Percentiles rank a stretch among this genome's conserved stretches.
phyloP scores from a whole-genome alignment of 2,329 filamentous ascomycete genomes.

The Colletotrichum caudatum region DNA sequence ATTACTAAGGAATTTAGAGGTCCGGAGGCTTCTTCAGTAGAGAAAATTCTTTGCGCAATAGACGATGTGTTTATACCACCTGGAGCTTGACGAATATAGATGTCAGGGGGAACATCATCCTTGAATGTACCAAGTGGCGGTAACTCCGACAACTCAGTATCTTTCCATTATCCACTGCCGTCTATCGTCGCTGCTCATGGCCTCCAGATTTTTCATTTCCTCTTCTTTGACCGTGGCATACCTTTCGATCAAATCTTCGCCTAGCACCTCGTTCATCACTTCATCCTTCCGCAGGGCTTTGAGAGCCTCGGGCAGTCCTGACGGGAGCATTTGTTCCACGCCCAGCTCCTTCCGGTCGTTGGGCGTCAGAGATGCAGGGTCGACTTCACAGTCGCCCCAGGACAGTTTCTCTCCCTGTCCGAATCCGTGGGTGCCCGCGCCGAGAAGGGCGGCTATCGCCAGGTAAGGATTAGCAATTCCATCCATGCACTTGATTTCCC shows the following conservation, averaged over 20 bases:
- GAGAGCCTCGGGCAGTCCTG: conserved; percentile 66
- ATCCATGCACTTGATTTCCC: conserved; percentile 84
- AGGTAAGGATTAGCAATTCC: conserved; percentile 85
- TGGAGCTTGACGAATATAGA: not conserved
- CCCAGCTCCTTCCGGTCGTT: conserved; percentile 63
- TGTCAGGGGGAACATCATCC: not conserved
- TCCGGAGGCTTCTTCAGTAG: too few relatives aligned
- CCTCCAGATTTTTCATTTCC: conserved; percentile 64
- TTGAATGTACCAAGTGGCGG: too few relatives aligned
- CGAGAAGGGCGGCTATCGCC: conserved; percentile 70
- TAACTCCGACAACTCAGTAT: conserved; percentile 59
- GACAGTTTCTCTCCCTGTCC: conserved; percentile 52
- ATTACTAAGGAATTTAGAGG: too few relatives aligned
- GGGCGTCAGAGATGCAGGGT: conserved; percentile 63
- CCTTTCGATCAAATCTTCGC: conserved; percentile 63
- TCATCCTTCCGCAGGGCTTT: conserved; percentile 61
- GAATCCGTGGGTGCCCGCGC: conserved; percentile 70
- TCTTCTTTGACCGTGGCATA: conserved; percentile 70
- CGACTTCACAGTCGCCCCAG: conserved; percentile 65
- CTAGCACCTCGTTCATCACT: conserved; percentile 60
- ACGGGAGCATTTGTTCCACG: conserved; percentile 67
- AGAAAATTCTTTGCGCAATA: not conserved
- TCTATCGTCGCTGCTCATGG: conserved; percentile 61
- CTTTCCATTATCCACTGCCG: conserved; percentile 73
- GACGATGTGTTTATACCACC: too few relatives aligned